These are phyloP conservation scores for Sphaerostilbella broomeana DNA, from an alignment of 2,329 filamentous ascomycete genomes.

Conservation along the genomic window DNA sequence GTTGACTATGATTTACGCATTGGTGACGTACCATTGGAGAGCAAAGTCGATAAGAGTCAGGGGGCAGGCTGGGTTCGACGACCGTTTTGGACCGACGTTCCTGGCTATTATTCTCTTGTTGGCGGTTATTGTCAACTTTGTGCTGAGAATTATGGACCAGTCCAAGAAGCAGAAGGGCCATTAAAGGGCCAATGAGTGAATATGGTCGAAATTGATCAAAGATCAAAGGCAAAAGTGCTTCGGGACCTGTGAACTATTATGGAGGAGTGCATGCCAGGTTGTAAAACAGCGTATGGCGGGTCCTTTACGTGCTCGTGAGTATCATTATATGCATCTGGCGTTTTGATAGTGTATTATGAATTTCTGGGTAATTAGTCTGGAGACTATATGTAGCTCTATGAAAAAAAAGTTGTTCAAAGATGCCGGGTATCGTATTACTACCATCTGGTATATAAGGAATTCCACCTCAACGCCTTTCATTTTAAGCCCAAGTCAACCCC, in stretches of 20 bases:
- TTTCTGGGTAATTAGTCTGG: slow-evolving; percentile 1
- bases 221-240: not conserved
- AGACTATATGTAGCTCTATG: slow-evolving; percentile 1
- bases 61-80: slow-evolving; percentile 93
- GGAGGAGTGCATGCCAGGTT: not conserved
- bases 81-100: slow-evolving; percentile 88
- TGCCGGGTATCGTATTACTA: slow-evolving; percentile 13
- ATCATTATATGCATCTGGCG: no score
- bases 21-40: slow-evolving; percentile 95
- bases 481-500: no score
- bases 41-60: slow-evolving; percentile 86
- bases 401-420: slow-evolving; percentile 7
- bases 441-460: no score
- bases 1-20: slow-evolving; percentile 89
- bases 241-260: not conserved
- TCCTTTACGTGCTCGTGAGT: no score
- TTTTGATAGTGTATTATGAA: slow-evolving; percentile 11
- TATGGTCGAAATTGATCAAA: not conserved
- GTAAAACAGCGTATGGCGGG: no score
- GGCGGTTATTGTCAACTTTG: slow-evolving; percentile 94
- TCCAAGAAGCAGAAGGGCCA: slow-evolving; percentile 32
- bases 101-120: slow-evolving; percentile 78
- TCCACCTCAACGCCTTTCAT: no score
- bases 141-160: slow-evolving; percentile 58
- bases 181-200: not conserved